Evolutionary conservation across 2,329 filamentous ascomycete genomes (phyloP).

Genomic region (Apiospora kogelbergensis): DNA sequence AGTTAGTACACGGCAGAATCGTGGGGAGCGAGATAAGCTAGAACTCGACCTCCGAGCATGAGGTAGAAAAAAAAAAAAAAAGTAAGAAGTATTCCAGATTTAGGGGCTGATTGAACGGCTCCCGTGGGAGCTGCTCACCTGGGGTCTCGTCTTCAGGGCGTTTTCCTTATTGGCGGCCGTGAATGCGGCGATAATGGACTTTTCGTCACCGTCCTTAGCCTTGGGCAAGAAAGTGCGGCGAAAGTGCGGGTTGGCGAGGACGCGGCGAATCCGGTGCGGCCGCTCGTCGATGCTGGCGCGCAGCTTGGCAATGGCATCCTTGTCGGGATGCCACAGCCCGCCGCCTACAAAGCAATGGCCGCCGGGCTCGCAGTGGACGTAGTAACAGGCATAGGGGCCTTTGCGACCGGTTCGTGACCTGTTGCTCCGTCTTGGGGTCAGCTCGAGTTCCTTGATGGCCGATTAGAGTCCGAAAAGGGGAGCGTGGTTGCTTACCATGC

Average conservation of each 20-base stretch:
- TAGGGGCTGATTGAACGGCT: not conserved
- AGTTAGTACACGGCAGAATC: not conserved
- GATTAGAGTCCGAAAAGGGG: not conserved
- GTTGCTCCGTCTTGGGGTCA: conserved; percentile 8
- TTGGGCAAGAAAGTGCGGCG: conserved; percentile 64
- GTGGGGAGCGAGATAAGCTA: too few relatives aligned
- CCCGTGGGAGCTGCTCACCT: conserved; percentile 48
- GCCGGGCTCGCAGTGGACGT: conserved; percentile 76
- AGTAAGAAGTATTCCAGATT: too few relatives aligned
- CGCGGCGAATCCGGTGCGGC: conserved; percentile 66
- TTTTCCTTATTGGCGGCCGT: conserved; percentile 66
- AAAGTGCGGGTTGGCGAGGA: conserved; percentile 62
- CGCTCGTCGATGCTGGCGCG: conserved; percentile 74
- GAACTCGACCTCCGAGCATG: too few relatives aligned
- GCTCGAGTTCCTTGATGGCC: conserved; percentile 9
- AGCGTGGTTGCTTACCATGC: conserved; percentile 58
- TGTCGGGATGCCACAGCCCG: conserved; percentile 79
- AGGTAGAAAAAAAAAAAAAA: too few relatives aligned
- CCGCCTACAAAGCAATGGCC: conserved; percentile 70
- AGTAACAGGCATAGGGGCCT: conserved; percentile 85
- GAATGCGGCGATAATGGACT: conserved; percentile 66
- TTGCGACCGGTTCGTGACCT: conserved; percentile 84
- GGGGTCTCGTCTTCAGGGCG: conserved; percentile 82
- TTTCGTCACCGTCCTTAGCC: conserved; percentile 47
- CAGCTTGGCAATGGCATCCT: conserved; percentile 62